Evolutionary conservation across 2,329 filamentous ascomycete species (phyloP).

Genomic region (Lachnellula cervina): DNA sequence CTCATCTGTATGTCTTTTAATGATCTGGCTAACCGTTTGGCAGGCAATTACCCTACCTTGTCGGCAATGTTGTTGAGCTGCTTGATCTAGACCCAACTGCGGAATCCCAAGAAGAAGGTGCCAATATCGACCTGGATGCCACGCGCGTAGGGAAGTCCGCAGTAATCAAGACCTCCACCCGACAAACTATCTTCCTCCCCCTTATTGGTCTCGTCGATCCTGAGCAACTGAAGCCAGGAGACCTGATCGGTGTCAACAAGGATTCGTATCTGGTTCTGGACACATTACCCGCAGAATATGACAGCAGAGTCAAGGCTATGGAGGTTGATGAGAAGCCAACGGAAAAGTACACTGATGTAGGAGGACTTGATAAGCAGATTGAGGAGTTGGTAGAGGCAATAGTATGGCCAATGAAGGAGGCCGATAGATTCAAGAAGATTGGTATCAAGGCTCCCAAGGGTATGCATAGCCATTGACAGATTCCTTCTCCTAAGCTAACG

Average conservation of each 20-base stretch:
- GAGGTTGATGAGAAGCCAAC: conserved; percentile 99
- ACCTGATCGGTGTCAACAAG: conserved; percentile 98
- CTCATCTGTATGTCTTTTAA: not conserved
- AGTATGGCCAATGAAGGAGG: conserved; percentile 99
- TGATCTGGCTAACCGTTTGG: conserved; percentile 11
- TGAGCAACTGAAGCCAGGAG: conserved; percentile 88
- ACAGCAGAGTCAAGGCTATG: conserved; percentile 99
- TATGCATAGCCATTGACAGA: conserved; percentile 41
- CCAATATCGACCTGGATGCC: conserved; percentile 97
- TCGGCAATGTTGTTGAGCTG: conserved; percentile 96
- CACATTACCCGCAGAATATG: conserved; percentile 94
- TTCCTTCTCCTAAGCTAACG: conserved; percentile 1
- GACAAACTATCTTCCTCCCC: conserved; percentile 97
- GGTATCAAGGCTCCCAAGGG: conserved; percentile 99
- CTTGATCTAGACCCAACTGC: conserved; percentile 93
- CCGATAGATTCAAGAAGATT: conserved; percentile 98
- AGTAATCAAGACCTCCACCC: conserved; percentile 97
- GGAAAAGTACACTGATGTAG: conserved; percentile 97
- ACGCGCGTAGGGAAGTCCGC: conserved; percentile 96
- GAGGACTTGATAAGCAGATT: conserved; percentile 97
- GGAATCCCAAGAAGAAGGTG: conserved; percentile 94
- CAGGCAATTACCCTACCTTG: conserved; percentile 95
- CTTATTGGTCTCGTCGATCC: conserved; percentile 96
- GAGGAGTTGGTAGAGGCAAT: conserved; percentile 98
- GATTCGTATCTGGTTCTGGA: conserved; percentile 97